phyloP scores from a whole-genome alignment of 148 eudicot species.

The Camellia granthamiana region DNA sequence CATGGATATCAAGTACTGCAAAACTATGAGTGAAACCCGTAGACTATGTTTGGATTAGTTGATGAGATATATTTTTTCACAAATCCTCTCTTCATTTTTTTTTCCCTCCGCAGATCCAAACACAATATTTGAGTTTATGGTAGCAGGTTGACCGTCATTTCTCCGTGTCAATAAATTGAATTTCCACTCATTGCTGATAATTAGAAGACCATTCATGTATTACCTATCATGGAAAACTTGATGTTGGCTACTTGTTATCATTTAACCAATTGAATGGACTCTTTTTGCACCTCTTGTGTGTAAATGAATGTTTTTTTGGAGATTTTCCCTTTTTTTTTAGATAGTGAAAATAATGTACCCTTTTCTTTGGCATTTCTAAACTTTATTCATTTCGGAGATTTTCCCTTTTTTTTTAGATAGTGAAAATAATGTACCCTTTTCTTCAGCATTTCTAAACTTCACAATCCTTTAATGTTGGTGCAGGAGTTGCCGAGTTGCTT shows the following conservation, averaged over 20 bases:
- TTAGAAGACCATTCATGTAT: too few species aligned
- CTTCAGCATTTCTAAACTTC: background rate
- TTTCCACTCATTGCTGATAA: too few species aligned
- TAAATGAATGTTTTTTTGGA: background rate
- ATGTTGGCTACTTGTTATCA: background rate
- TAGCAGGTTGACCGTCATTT: too few species aligned
- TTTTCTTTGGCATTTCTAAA: background rate
- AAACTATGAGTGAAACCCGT: too few species aligned
- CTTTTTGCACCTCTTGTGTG: background rate
- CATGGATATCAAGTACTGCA: too few species aligned
- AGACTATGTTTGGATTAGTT: too few species aligned
- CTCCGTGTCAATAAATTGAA: too few species aligned
- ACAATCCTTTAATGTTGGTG: slow-evolving; percentile 9
- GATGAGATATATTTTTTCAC: too few species aligned
- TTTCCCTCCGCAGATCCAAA: too few species aligned
- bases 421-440: background rate
- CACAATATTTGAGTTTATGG: too few species aligned
- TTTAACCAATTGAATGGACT: background rate
- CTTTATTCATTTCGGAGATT: background rate
- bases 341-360: background rate
- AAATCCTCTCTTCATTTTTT: too few species aligned
- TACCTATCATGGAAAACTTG: background rate
- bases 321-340: background rate
- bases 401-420: background rate
- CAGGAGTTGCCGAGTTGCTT: slow-evolving; percentile 54